Percentiles rank a stretch among this genome's conserved stretches.
Conservation (phyloP, 192 early-diverging fungal species). For the Podila horticola region DNA sequence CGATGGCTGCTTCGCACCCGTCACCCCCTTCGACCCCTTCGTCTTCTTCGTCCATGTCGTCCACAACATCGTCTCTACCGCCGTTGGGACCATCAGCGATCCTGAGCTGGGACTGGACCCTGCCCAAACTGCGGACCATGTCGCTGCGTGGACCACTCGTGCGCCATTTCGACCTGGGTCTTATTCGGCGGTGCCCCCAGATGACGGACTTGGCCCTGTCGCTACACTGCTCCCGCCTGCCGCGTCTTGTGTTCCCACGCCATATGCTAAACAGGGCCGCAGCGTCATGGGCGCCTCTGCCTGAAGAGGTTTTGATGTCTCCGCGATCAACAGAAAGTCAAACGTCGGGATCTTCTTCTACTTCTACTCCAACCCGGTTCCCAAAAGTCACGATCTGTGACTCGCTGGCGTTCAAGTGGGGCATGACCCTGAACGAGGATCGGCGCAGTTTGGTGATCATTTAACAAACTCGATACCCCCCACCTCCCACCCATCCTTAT, state of each 20-base stretch:
- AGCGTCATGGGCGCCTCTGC: background rate
- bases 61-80: background rate
- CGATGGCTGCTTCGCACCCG: background rate
- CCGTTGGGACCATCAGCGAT: background rate
- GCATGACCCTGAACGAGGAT: constrained; percentile 18
- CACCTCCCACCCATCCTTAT: too few species aligned
- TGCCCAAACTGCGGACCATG: constrained; percentile 24
- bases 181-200: constrained; percentile 32
- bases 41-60: background rate
- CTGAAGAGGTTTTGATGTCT: background rate
- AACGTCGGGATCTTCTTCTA: background rate
- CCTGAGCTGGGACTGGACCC: constrained; percentile 27
- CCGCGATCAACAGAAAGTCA: background rate
- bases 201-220: constrained; percentile 28
- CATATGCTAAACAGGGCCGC: background rate
- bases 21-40: background rate
- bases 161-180: constrained; percentile 21
- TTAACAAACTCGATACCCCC: background rate
- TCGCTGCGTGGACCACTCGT: constrained; percentile 30
- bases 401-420: constrained; percentile 37
- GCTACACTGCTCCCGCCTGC: constrained; percentile 29
- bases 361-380: background rate
- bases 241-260: constrained; percentile 16
- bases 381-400: constrained; percentile 34
- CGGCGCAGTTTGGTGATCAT: constrained; percentile 24